Conservation (phyloP, 169 alveolate genomes). For the Toxoplasma gondii region DNA sequence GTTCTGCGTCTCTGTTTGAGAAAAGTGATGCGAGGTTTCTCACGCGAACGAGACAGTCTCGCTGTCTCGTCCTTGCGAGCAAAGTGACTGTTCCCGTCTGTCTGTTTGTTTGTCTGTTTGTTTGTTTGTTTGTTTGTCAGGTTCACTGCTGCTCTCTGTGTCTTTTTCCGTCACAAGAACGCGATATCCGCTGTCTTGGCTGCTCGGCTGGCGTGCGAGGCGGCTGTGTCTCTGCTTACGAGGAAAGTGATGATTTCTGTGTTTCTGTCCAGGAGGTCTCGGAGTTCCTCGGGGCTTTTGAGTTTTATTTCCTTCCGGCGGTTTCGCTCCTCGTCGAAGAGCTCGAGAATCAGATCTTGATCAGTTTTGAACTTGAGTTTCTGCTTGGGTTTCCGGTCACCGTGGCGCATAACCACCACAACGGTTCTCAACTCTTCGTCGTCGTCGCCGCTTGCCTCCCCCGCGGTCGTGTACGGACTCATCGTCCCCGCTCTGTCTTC, state of each 20-base stretch:
- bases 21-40: too few species aligned
- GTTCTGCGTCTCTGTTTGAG: too few species aligned
- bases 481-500: background rate
- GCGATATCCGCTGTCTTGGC: too few species aligned
- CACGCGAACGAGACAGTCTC: too few species aligned
- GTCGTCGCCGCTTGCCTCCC: constrained; percentile 28
- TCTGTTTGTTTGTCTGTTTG: background rate
- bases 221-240: too few species aligned
- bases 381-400: constrained; percentile 97
- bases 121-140: too few species aligned
- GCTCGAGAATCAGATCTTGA: constrained; percentile 82
- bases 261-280: constrained; percentile 75
- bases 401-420: constrained; percentile 97
- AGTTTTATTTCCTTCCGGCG: constrained; percentile 85
- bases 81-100: too few species aligned
- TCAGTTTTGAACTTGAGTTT: constrained; percentile 93
- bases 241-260: constrained; percentile 74
- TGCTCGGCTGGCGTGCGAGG: too few species aligned
- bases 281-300: constrained; percentile 93
- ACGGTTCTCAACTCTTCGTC: constrained; percentile 95
- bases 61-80: too few species aligned
- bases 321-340: constrained; percentile 74
- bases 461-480: background rate
- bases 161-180: too few species aligned
- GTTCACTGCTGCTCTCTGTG: too few species aligned